Evolutionary conservation across 148 eudicot species (phyloP).

Genomic region (Chenopodium formosanum): DNA sequence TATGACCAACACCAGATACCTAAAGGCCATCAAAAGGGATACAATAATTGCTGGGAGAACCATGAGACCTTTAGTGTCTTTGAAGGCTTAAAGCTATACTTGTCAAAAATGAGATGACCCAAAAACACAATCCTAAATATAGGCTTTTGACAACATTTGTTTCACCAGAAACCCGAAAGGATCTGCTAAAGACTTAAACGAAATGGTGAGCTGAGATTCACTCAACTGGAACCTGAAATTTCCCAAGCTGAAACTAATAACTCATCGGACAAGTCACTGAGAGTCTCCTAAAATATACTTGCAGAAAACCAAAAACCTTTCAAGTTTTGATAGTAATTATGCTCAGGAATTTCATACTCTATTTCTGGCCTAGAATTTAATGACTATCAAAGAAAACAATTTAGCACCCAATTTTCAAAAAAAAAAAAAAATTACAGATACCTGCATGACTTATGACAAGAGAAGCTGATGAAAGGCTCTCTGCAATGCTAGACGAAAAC

Average conservation of each 20-base stretch:
- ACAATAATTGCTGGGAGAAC: not conserved
- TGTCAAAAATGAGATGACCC: not conserved
- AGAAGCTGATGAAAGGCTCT: slow-evolving; percentile 74
- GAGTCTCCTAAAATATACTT: not conserved
- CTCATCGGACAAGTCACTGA: not conserved
- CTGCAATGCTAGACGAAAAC: slow-evolving; percentile 80
- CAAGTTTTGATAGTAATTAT: not conserved
- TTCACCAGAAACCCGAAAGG: not conserved
- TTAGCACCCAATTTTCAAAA: not conserved
- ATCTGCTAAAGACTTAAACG: not conserved
- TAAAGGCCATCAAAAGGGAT: not conserved
- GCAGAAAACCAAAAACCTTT: not conserved
- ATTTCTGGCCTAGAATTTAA: not conserved
- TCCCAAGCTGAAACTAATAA: not conserved
- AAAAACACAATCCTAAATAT: not conserved
- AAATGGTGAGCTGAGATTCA: not conserved
- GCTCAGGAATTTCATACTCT: not conserved
- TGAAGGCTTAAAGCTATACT: not conserved
- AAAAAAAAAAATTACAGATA: slow-evolving; percentile 3
- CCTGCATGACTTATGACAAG: slow-evolving; percentile 99
- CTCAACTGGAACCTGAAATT: not conserved
- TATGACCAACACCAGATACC: not conserved
- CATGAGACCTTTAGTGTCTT: too few species aligned
- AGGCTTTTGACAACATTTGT: not conserved
- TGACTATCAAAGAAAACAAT: slow-evolving; percentile 8